Percentiles rank a stretch among this genome's conserved stretches.
These are phyloP conservation scores for Scedosporium aurantiacum DNA, from an alignment of 2,329 filamentous ascomycete species.

Conservation along the genomic window DNA sequence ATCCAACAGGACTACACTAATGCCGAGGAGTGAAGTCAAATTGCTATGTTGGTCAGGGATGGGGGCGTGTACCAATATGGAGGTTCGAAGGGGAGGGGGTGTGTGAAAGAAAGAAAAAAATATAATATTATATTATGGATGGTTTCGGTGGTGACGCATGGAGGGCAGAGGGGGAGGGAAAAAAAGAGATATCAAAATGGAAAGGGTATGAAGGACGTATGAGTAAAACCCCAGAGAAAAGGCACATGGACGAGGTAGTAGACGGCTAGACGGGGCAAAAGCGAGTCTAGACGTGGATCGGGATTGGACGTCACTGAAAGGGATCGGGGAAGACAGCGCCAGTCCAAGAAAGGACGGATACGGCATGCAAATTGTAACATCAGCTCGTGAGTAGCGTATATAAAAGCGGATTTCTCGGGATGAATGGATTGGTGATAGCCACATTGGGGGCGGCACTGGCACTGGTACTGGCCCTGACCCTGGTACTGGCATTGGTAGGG, in stretches of 20 bases:
- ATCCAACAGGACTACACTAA: neutral
- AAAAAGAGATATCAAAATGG: neutral
- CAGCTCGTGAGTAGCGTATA: too few species aligned
- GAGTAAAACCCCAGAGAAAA: too few species aligned
- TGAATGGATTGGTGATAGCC: neutral
- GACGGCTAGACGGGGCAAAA: neutral
- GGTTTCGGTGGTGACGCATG: too few species aligned
- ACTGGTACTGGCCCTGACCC: too few species aligned
- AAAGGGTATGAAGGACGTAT: neutral
- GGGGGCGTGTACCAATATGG: neutral
- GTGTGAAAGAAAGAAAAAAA: conserved; percentile 4
- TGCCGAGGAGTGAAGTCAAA: neutral
- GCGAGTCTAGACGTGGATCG: neutral
- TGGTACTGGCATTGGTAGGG: too few species aligned
- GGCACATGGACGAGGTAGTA: neutral
- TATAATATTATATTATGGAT: neutral
- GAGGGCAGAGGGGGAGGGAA: neutral
- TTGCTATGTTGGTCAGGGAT: neutral
- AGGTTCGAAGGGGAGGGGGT: neutral
- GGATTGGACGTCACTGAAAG: neutral
- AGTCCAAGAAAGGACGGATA: too few species aligned
- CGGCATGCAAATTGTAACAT: too few species aligned
- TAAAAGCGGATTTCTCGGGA: neutral
- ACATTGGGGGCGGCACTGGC: neutral
- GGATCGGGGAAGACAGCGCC: too few species aligned